Evolutionary conservation across 768 basidiomycete genomes (phyloP), one percentile per base, ranked within the genome.

Genomic region (Daedalea quercina): DNA sequence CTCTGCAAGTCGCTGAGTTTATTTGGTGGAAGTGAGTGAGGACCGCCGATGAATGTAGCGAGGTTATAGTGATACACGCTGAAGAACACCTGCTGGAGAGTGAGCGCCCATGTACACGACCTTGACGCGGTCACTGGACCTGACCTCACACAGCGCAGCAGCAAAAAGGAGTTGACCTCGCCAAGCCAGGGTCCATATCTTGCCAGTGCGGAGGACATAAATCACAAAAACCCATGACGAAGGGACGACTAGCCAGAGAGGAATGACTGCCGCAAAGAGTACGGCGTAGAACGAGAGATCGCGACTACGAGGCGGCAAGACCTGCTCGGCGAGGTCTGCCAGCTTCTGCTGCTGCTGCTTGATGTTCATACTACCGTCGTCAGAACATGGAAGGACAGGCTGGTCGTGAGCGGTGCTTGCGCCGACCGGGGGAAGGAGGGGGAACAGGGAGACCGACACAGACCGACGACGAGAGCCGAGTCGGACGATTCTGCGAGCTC

Each of bases 161-260:
- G 66, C 70, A 55, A 86, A 84, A 8, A 71, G 53, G 26, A 66
- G 51, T 33, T 59, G 65, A 26, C 73, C 63, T 13, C 60, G 64
- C 69, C 72, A 74, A 13, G 70, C 57, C 54, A 74, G 77, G 6
- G 67, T 62, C 70, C 63, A 76, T 52, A 80, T 59, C 35, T 56
- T 68, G 31, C 74, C 72, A 35, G 70, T 66, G 56, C 68, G 69
- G 37, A 86, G 63, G 42, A 77, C 67, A 63, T 74, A 73, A 56
- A 74, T 43, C 41, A 76, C 78, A 61, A 80, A 87, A 7, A 66
- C 63, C 88, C 89, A 91, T 20, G 84, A 77, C 22, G 82, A 59
- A 9, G 87, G 83, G 7, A 79, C 69, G 33, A 78, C 63, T 4
- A 78, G 77, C 78, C 85, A 87, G 51, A 90, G 57, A 8, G 89